Base-by-base conservation (phyloP, 768 basidiomycete genomes). In the Melanogaster broomeanus region DNA sequence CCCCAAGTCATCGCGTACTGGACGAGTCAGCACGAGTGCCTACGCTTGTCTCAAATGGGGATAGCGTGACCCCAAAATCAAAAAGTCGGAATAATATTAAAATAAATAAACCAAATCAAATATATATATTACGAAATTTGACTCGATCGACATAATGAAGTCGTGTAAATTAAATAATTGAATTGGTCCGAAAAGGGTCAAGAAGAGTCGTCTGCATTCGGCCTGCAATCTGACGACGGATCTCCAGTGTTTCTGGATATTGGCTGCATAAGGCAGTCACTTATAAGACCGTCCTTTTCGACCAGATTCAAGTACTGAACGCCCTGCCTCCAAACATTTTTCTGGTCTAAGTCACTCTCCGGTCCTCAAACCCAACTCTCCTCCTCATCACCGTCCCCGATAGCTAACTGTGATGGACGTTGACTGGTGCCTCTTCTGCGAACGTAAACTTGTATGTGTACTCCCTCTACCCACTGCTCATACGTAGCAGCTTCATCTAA, bases 361-460 rank as follows among this genome's bases (percentile, higher is more conserved):
- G 34, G 42, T 51, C 16, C 22, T 18, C 38, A 24, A 8, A 19
- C 21, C 19, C 3, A 35, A 21, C 19, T 21, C 35, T n/a, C 34
- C 21, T 42, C 40, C 13, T 18, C 43, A 5, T 19, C 48, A 35
- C 10, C n/a, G 30, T 25, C 48, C 27, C n/a, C 41, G 0, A 43
- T 19, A 34, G 40, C 31, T 22, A 38, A 41, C 27, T 1, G 66
- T 70, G 60, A 82, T 85, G 78, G 85, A 87, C 69, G 77, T 79
- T 57, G 80, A 87, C 73, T 87, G 84, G 83, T 90, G 87, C 65
- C 73, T 88, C 58, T 73, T 75, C 49, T 90, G 87, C 74, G 75
- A 77, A 57, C 75, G 77, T 56, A 79, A 76, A 58, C 68, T 84
- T 56, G 86, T 81, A 65, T 33, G 82, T 79, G 11, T 42, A 43